Evolutionary conservation across 805 yeast genomes (phyloP).

Genomic region (Saturnispora ahearnii): DNA sequence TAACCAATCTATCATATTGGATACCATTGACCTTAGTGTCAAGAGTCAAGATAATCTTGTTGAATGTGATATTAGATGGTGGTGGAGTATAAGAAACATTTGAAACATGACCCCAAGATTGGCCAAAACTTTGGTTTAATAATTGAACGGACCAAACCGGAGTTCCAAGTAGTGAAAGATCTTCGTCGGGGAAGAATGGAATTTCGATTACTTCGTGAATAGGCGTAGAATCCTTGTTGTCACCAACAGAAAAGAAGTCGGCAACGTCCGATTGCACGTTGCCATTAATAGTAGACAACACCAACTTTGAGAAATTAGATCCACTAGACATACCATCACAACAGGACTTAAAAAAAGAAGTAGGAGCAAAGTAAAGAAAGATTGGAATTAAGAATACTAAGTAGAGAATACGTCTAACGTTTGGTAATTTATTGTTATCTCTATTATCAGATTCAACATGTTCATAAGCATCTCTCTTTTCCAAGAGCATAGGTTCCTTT

Average conservation of each 20-base stretch:
- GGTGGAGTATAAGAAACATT: conserved; percentile 36
- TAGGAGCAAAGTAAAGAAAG: neutral
- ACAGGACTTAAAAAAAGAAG: neutral
- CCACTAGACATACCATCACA: neutral
- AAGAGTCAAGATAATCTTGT: conserved; percentile 45
- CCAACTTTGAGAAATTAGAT: neutral
- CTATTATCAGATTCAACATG: neutral
- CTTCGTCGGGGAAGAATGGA: conserved; percentile 20
- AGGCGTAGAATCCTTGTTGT: neutral
- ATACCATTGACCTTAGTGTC: conserved; percentile 47
- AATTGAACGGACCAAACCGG: conserved; percentile 35
- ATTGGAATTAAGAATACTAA: neutral
- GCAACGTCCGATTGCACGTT: neutral
- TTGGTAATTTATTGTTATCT: neutral
- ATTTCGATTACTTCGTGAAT: conserved; percentile 27
- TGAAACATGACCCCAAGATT: conserved; percentile 54
- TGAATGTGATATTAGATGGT: conserved; percentile 33
- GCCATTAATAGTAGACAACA: neutral
- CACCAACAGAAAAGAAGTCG: neutral
- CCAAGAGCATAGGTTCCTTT: neutral
- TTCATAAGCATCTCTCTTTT: neutral
- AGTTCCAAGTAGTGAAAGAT: conserved; percentile 17
- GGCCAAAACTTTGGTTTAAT: conserved; percentile 42
- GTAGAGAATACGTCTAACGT: neutral
- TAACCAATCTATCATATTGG: conserved; percentile 59